phyloP scores from a whole-genome alignment of 2,329 filamentous ascomycete genomes.

The Alternaria alternata region DNA sequence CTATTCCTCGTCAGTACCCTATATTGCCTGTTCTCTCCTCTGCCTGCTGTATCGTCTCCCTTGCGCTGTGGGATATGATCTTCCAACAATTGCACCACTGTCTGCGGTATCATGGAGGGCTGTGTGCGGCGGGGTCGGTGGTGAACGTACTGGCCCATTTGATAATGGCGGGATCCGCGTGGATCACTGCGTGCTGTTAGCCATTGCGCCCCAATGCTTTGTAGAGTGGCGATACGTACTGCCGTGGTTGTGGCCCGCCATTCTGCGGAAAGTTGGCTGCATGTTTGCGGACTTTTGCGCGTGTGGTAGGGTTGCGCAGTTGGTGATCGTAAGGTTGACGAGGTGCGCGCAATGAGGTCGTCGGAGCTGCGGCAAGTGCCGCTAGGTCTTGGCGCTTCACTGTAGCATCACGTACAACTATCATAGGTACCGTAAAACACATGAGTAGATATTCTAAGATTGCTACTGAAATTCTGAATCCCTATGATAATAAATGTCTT shows the following conservation, averaged over 20 bases:
- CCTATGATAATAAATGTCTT: background rate
- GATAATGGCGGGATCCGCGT: constrained; percentile 64
- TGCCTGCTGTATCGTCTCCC: background rate
- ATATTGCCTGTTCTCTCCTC: background rate
- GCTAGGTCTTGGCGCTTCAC: constrained; percentile 28
- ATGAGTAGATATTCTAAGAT: background rate
- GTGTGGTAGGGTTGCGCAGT: constrained; percentile 14
- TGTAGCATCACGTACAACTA: background rate
- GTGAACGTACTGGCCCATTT: constrained; percentile 62
- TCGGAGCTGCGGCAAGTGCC: constrained; percentile 21
- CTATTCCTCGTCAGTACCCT: constrained; percentile 56
- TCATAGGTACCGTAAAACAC: too few relatives aligned
- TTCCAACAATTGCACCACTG: too few relatives aligned
- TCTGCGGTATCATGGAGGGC: background rate
- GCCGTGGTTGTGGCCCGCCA: constrained; percentile 41
- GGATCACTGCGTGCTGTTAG: constrained; percentile 53
- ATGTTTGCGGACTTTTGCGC: constrained; percentile 23
- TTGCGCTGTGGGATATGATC: background rate
- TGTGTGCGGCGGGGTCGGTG: constrained; percentile 39
- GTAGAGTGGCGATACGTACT: constrained; percentile 22
- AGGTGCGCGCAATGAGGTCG: constrained; percentile 27
- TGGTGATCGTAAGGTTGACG: constrained; percentile 19
- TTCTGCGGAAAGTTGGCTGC: constrained; percentile 27
- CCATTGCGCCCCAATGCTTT: constrained; percentile 23
- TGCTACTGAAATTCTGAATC: background rate